Percentiles rank a stretch among this genome's conserved stretches.
phyloP scores from a whole-genome alignment of 306 rosid species.

The Luffa aegyptiaca region DNA sequence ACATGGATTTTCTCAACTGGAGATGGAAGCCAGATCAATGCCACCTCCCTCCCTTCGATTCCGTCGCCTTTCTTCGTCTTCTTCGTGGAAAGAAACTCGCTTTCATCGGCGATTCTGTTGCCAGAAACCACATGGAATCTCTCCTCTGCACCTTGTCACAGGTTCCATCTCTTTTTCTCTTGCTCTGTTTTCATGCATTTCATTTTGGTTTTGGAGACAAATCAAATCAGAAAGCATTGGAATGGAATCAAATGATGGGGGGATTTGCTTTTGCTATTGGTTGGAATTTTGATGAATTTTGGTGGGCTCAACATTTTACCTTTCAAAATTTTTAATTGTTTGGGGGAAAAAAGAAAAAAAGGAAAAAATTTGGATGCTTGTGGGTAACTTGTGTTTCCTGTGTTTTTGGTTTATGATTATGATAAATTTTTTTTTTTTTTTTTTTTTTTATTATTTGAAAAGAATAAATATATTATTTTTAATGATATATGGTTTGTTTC shows the following conservation, averaged over 20 bases:
- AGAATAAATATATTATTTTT: too few species aligned
- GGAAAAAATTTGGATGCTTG: background rate
- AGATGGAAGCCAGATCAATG: conserved; percentile 77
- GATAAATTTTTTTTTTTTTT: too few species aligned
- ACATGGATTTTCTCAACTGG: conserved; percentile 70
- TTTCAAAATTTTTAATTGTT: background rate
- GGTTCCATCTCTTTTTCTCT: conserved; percentile 22
- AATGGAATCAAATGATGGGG: background rate
- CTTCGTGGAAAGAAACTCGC: conserved; percentile 68
- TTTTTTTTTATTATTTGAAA: too few species aligned
- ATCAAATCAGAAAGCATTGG: background rate
- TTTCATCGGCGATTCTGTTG: conserved; percentile 81
- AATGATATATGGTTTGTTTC: too few species aligned
- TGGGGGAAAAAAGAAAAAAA: too few species aligned
- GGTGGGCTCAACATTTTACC: background rate
- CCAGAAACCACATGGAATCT: conserved; percentile 84
- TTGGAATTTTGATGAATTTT: background rate
- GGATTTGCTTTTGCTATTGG: background rate
- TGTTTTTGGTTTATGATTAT: too few species aligned
- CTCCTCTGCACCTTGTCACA: conserved; percentile 71
- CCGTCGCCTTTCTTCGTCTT: conserved; percentile 36
- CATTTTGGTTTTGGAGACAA: background rate
- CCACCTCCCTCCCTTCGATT: conserved; percentile 49
- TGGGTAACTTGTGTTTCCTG: background rate
- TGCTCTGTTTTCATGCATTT: background rate